Evolutionary conservation across 1,139 yeast genomes (phyloP), one percentile per base, ranked within the genome.

Genomic region (Pichia inconspicua): DNA sequence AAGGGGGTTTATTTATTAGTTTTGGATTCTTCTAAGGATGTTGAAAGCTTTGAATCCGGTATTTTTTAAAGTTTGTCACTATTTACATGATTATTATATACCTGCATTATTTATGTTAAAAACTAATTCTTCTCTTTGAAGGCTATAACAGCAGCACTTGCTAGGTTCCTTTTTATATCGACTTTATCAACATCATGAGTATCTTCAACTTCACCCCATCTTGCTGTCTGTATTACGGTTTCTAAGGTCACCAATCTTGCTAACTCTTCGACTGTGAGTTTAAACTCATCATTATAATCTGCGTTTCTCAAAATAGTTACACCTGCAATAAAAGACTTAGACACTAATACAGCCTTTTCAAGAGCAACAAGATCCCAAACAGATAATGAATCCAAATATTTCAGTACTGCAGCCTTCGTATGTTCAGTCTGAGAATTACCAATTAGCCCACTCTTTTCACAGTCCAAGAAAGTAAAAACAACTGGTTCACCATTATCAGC

Each of bases 201-300:
- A 61, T 92, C 98, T 68, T 92, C 98, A 25, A 92, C 97, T 66
- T 92, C 97, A 39, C 98, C 98, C 98, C 98, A 92, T 60, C 82
- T 77, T 39, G 78, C 80, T 28, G 95, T 86, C 66, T 92, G 98
- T 66, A 78, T 78, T 44, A 83, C 81, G 7, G 84, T 83, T 63
- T 92, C 98, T 59, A 92, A 71, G 49, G 84, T 82, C 11, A 90
- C 92, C 53, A 86, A 75, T 60, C 79, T 80, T 1, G 92, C 82
- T 34, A 90, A 74, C 53, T 88, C 88, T 48, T 84, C 90, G 17
- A 88, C 68, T 1, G 82, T 55, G 45, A 65, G 53, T 5, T 62
- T 49, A 14, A 56, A 57, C 1, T 55, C 48, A n/a, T 63, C 66
- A 1, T 52, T 42, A 6, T 52, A 47, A 64, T 65, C 55, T 55